Percentiles rank a stretch among this genome's conserved stretches.
Conservation (phyloP, 2,329 filamentous ascomycete species). For the Venturia nashicola region DNA sequence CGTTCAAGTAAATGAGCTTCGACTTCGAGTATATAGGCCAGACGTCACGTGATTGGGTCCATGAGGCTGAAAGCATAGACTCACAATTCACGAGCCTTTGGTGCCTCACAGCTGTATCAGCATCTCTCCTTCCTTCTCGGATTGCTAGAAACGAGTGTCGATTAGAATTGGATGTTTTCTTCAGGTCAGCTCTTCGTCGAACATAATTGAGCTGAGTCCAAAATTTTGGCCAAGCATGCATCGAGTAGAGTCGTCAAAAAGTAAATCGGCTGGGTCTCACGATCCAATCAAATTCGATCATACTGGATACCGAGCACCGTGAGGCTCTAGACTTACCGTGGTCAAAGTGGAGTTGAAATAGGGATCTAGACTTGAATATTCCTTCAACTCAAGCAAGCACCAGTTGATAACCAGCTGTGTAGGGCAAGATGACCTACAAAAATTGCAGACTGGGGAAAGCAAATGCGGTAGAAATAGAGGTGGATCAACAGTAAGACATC, state of each 20-base stretch:
- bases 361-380: background rate
- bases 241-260: background rate
- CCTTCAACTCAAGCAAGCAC: background rate
- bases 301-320: background rate
- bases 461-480: background rate
- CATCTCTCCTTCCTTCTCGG: too few species aligned
- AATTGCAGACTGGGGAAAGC: background rate
- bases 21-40: too few species aligned
- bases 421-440: background rate
- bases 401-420: background rate
- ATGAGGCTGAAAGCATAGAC: too few species aligned
- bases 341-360: too few species aligned
- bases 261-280: background rate
- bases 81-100: too few species aligned
- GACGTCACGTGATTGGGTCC: too few species aligned
- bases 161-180: too few species aligned
- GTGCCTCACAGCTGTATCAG: too few species aligned
- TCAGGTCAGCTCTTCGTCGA: background rate
- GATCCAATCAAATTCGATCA: background rate
- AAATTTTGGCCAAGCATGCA: background rate
- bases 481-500: background rate
- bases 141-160: too few species aligned
- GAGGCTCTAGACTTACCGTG: too few species aligned
- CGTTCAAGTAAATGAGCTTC: too few species aligned
- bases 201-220: too few species aligned